phyloP scores from a whole-genome alignment of 495 filamentous ascomycete genomes.

The Trichocladium uniseriatum region DNA sequence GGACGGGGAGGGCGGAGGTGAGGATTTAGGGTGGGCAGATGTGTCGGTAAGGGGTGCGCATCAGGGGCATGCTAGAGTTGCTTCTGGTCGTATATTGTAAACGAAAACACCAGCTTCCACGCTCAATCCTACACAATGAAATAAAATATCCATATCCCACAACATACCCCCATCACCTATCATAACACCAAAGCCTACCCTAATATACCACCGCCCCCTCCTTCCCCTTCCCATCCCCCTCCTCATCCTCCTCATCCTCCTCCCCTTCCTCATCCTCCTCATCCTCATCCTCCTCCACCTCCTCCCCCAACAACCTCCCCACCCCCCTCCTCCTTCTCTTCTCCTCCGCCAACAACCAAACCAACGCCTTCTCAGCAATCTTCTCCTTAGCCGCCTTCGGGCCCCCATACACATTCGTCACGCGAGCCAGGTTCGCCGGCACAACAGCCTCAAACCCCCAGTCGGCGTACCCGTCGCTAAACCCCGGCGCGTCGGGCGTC shows the following conservation, averaged over 20 bases:
- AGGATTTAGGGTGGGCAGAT: not conserved
- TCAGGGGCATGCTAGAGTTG: not conserved
- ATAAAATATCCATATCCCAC: too few species aligned
- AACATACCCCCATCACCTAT: not conserved
- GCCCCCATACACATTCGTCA: slow-evolving; percentile 18
- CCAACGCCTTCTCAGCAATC: slow-evolving; percentile 25
- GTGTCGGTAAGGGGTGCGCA: not conserved
- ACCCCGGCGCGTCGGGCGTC: not conserved
- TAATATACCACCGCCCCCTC: not conserved
- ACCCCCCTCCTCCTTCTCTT: slow-evolving; percentile 2
- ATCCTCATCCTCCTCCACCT: too few species aligned
- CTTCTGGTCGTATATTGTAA: too few species aligned
- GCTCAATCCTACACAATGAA: too few species aligned
- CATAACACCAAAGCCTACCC: not conserved
- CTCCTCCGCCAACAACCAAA: slow-evolving; percentile 13
- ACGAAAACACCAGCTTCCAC: too few species aligned
- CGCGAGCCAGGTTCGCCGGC: slow-evolving; percentile 16
- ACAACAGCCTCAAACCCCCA: slow-evolving; percentile 17
- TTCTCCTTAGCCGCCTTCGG: slow-evolving; percentile 19
- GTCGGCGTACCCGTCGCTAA: slow-evolving; percentile 16
- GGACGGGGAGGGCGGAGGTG: slow-evolving; percentile 7
- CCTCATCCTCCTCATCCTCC: too few species aligned
- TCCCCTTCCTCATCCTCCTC: too few species aligned
- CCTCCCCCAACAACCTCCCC: not conserved
- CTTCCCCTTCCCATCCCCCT: not conserved